A percentile compares a stretch with the other conserved stretches of the same genome.
phyloP scores from a whole-genome alignment of 2,329 filamentous ascomycete genomes.

The Dactylellina drechsleri region DNA sequence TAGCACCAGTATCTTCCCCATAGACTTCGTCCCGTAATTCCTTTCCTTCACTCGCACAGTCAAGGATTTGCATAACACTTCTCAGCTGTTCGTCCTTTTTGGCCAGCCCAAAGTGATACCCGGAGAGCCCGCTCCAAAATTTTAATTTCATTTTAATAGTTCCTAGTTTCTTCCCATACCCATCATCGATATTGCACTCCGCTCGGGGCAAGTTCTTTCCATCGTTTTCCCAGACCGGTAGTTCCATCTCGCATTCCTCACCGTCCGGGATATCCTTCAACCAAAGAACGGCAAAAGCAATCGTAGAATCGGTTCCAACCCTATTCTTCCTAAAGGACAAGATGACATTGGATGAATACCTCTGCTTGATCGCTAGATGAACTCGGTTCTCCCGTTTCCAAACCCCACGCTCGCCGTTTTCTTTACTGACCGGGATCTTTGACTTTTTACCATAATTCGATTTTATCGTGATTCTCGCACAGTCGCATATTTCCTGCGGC shows the following conservation, averaged over 20 bases:
- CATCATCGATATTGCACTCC: conserved; percentile 65
- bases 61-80: conserved; percentile 73
- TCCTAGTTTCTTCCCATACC: conserved; percentile 68
- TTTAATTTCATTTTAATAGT: conserved; percentile 69
- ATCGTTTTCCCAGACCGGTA: conserved; percentile 75
- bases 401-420: not conserved
- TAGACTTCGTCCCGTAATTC: conserved; percentile 62
- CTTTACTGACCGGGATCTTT: conserved; percentile 19
- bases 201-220: conserved; percentile 65
- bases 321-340: conserved; percentile 71
- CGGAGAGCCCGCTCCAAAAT: conserved; percentile 72
- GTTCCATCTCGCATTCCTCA: conserved; percentile 68
- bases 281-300: conserved; percentile 74
- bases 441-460: conserved; percentile 23
- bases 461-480: conserved; percentile 18
- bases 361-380: conserved; percentile 69
- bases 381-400: conserved; percentile 27
- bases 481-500: conserved; percentile 22
- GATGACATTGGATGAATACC: conserved; percentile 69
- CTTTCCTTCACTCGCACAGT: conserved; percentile 61
- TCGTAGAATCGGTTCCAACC: conserved; percentile 67
- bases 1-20: conserved; percentile 61
- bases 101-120: conserved; percentile 69
- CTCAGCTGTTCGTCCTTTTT: conserved; percentile 66
- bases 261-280: conserved; percentile 76